phyloP scores from a whole-genome alignment of 1,139 yeast species.

The Blastobotrys elegans region DNA sequence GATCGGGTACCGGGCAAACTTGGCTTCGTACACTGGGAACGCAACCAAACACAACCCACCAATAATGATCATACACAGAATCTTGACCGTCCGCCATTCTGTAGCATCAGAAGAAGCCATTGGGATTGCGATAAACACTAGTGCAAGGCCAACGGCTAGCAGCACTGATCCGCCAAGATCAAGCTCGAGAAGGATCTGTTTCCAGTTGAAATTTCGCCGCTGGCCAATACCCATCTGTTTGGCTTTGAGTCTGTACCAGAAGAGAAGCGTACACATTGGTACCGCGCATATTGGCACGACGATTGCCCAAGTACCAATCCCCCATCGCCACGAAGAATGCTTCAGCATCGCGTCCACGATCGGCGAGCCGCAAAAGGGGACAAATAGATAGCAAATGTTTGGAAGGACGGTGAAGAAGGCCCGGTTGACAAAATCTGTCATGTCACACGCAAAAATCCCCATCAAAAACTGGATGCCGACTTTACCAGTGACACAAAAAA shows the following conservation, averaged over 20 bases:
- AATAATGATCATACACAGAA: slow-evolving; percentile 13
- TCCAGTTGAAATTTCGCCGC: slow-evolving; percentile 1
- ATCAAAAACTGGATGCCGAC: slow-evolving; percentile 38
- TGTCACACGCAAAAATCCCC: slow-evolving; percentile 40
- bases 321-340: slow-evolving; percentile 51
- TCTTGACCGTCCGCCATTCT: slow-evolving; percentile 15
- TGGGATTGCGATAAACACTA: slow-evolving; percentile 20
- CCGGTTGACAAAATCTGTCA: slow-evolving; percentile 36
- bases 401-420: slow-evolving; percentile 37
- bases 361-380: slow-evolving; percentile 19
- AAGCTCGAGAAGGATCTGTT: slow-evolving; percentile 14
- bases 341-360: slow-evolving; percentile 18
- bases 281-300: slow-evolving; percentile 58
- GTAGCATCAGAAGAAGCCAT: slow-evolving; percentile 16
- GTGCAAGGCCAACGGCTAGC: slow-evolving; percentile 18
- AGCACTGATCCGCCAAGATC: slow-evolving; percentile 19
- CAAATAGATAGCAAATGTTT: slow-evolving; percentile 19
- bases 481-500: slow-evolving; percentile 36
- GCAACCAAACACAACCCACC: slow-evolving; percentile 15
- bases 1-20: slow-evolving; percentile 16
- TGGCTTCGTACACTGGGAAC: slow-evolving; percentile 16
- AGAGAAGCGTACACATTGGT: slow-evolving; percentile 39
- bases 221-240: slow-evolving; percentile 5
- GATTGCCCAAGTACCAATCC: slow-evolving; percentile 73
- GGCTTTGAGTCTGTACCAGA: slow-evolving; percentile 17